Percentiles rank a stretch among this genome's conserved stretches.
Conservation (phyloP, 441 rosid genomes). For the Oxalis stricta region DNA sequence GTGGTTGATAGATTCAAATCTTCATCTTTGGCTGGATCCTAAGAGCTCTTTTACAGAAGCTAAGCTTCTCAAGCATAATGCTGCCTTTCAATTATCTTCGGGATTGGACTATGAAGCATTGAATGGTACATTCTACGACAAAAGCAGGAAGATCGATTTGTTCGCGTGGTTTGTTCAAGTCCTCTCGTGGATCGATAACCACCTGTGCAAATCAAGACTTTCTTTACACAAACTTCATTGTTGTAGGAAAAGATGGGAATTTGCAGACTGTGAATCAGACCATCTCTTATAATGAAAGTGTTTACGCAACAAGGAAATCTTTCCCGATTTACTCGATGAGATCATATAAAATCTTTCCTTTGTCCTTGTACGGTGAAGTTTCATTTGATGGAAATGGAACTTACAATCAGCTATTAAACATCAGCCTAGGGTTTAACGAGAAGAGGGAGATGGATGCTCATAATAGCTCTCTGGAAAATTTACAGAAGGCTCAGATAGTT, state of each 20-base stretch:
- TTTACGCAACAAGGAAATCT: slow-evolving; percentile 21
- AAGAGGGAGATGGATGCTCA: slow-evolving; percentile 14
- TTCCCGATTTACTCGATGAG: slow-evolving; percentile 8
- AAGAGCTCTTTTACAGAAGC: slow-evolving; percentile 34
- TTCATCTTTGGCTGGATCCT: slow-evolving; percentile 86
- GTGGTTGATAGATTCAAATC: slow-evolving; percentile 75
- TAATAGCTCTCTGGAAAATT: slow-evolving; percentile 27
- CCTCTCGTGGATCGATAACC: slow-evolving; percentile 47
- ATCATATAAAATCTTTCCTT: slow-evolving; percentile 32
- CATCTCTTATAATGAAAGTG: slow-evolving; percentile 32
- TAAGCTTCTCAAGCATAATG: slow-evolving; percentile 28
- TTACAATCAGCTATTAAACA: slow-evolving; percentile 17
- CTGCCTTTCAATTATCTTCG: slow-evolving; percentile 23
- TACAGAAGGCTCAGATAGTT: slow-evolving; percentile 43
- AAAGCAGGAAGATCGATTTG: slow-evolving; percentile 39
- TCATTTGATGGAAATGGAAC: slow-evolving; percentile 24
- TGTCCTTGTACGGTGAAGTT: slow-evolving; percentile 20
- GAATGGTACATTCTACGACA: slow-evolving; percentile 53
- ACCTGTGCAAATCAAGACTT: slow-evolving; percentile 41
- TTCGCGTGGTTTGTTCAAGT: slow-evolving; percentile 49
- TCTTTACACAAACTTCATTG: slow-evolving; percentile 37
- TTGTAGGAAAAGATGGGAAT: slow-evolving; percentile 34
- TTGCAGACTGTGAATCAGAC: slow-evolving; percentile 56
- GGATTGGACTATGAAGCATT: slow-evolving; percentile 38
- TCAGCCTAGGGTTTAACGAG: slow-evolving; percentile 52